These are phyloP conservation scores for Trametes versicolor DNA, from an alignment of 1,284 basidiomycete genomes.

Conservation along the genomic window DNA sequence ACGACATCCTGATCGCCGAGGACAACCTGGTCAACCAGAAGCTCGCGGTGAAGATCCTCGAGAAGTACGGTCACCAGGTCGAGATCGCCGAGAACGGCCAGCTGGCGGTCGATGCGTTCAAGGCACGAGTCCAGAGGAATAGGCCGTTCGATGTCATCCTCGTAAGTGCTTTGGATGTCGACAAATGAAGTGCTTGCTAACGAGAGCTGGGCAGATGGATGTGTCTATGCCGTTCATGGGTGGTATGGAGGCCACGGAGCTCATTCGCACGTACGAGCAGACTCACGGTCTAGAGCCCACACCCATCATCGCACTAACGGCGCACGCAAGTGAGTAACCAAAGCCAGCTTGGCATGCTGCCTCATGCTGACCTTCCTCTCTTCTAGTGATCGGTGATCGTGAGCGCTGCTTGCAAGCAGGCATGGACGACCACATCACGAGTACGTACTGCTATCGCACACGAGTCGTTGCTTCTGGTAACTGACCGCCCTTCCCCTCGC, in stretches of 20 bases:
- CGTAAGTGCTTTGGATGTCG: conserved; percentile 54
- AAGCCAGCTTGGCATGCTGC: conserved; percentile 1
- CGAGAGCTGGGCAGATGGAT: conserved; percentile 74
- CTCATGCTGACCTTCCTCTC: conserved; percentile 29
- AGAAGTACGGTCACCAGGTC: conserved; percentile 96
- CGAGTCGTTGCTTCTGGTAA: conserved; percentile 12
- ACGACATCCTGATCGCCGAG: conserved; percentile 96
- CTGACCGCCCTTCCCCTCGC: conserved; percentile 29
- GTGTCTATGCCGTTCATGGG: conserved; percentile 99
- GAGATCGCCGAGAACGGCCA: conserved; percentile 99
- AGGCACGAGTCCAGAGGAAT: conserved; percentile 74
- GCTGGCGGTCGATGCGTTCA: conserved; percentile 90
- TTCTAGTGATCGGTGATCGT: conserved; percentile 92
- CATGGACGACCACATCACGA: conserved; percentile 85
- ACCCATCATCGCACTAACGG: conserved; percentile 96
- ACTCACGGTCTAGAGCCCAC: conserved; percentile 77
- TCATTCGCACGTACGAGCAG: conserved; percentile 85
- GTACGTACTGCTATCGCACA: conserved; percentile 51
- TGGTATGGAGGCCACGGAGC: conserved; percentile 89
- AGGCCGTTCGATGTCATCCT: conserved; percentile 89
- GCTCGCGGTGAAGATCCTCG: conserved; percentile 95
- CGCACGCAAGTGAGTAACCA: conserved; percentile 80
- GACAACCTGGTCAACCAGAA: conserved; percentile 99
- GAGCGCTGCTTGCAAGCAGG: conserved; percentile 94
- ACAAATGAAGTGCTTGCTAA: background rate